phyloP scores from a whole-genome alignment of 2,329 filamentous ascomycete species.

The Sarocladium strictum region DNA sequence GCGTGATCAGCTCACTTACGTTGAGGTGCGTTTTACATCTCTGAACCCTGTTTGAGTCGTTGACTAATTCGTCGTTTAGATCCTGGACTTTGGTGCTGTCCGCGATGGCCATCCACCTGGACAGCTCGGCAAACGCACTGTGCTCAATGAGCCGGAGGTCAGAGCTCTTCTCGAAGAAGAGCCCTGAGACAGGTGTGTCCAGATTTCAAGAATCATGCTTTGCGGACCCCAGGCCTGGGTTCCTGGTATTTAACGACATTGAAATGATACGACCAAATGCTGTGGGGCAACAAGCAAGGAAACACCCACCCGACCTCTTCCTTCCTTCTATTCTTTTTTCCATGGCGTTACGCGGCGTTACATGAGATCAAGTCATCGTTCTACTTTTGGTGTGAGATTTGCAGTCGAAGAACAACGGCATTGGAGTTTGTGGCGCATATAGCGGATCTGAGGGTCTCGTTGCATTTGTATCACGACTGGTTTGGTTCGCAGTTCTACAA shows the following conservation, averaged over 20 bases:
- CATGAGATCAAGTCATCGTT: neutral
- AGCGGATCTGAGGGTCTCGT: neutral
- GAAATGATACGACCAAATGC: neutral
- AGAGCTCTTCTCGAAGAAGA: conserved; percentile 44
- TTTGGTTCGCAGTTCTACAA: neutral
- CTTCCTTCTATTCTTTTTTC: too few relatives aligned
- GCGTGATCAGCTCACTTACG: conserved; percentile 84
- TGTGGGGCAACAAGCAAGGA: neutral
- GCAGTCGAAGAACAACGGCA: neutral
- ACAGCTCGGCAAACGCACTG: conserved; percentile 71
- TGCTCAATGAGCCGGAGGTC: conserved; percentile 54
- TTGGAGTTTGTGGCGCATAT: neutral
- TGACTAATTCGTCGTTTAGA: conserved; percentile 49
- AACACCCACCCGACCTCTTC: too few relatives aligned
- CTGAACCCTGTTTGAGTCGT: neutral
- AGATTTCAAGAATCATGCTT: neutral
- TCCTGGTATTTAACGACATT: neutral
- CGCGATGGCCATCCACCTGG: conserved; percentile 77
- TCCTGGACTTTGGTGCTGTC: conserved; percentile 92
- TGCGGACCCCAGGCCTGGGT: neutral
- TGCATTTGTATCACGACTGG: neutral
- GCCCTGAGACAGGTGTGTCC: conserved; percentile 13
- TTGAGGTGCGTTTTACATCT: conserved; percentile 77
- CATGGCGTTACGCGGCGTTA: neutral
- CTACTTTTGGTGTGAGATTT: neutral